Evolutionary conservation across 148 eudicot species (phyloP).

Genomic region (Chenopodium suecicum): DNA sequence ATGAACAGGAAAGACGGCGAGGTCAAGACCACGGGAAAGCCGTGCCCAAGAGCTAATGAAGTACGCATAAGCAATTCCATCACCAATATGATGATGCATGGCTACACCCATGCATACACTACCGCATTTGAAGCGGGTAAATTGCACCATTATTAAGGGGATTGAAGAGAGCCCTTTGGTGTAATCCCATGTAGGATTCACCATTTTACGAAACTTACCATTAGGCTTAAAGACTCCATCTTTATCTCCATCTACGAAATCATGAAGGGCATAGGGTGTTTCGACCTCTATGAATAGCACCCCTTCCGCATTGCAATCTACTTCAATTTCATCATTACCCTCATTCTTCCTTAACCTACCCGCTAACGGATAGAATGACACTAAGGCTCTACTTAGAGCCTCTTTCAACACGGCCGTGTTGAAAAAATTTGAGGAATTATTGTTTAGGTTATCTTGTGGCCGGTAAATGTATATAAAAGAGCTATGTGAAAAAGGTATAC

Average conservation of each 20-base stretch:
- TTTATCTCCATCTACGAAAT: conserved; percentile 26
- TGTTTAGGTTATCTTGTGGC: too few species aligned
- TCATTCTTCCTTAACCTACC: conserved; percentile 24
- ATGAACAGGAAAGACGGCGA: conserved; percentile 18
- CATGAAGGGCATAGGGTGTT: conserved; percentile 25
- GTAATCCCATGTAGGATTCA: conserved; percentile 40
- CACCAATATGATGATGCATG: conserved; percentile 30
- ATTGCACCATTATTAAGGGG: conserved; percentile 35
- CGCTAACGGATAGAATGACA: conserved; percentile 16
- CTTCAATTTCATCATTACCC: conserved; percentile 21
- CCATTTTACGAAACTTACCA: conserved; percentile 24
- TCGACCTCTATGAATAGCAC: conserved; percentile 32
- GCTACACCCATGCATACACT: conserved; percentile 34
- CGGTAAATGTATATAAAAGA: too few species aligned
- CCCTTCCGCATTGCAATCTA: conserved; percentile 33
- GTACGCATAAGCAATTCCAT: conserved; percentile 27
- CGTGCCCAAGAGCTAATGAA: conserved; percentile 33
- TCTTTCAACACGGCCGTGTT: neutral
- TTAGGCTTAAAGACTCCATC: conserved; percentile 26
- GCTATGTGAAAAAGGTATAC: too few species aligned
- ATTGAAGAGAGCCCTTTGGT: conserved; percentile 24
- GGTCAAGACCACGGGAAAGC: conserved; percentile 30
- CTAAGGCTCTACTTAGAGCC: conserved; percentile 5
- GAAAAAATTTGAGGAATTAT: neutral
- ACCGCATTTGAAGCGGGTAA: conserved; percentile 22